These are phyloP conservation scores for Rhodotorula sphaerocarpa DNA, from an alignment of 768 basidiomycete genomes.

Conservation along the genomic window DNA sequence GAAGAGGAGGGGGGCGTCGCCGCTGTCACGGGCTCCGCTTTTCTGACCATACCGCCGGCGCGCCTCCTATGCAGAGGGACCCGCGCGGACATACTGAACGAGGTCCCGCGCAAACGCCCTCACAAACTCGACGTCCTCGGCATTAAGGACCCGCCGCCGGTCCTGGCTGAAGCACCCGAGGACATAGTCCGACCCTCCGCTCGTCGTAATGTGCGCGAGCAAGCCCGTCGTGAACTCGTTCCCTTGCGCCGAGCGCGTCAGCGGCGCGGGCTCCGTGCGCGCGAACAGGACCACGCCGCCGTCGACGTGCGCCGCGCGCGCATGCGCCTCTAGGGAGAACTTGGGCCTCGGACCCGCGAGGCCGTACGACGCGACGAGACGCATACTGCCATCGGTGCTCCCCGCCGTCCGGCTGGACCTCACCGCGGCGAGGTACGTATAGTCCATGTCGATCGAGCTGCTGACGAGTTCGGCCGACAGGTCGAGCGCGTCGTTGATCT, in stretches of 20 bases:
- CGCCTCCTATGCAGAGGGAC: too few species aligned
- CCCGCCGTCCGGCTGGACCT: not conserved
- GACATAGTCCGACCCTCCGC: conserved; percentile 11
- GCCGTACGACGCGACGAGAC: conserved; percentile 20
- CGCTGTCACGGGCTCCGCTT: too few species aligned
- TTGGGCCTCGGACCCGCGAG: conserved; percentile 18
- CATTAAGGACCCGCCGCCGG: conserved; percentile 15
- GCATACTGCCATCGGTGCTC: not conserved
- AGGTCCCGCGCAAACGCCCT: conserved; percentile 16
- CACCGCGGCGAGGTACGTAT: conserved; percentile 19
- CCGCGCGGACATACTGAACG: not conserved
- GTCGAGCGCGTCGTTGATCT: conserved; percentile 23
- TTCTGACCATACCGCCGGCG: too few species aligned
- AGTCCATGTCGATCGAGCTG: conserved; percentile 31
- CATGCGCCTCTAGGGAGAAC: conserved; percentile 16
- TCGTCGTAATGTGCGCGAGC: conserved; percentile 10
- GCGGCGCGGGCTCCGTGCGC: too few species aligned
- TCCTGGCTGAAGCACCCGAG: conserved; percentile 26
- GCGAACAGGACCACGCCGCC: conserved; percentile 9
- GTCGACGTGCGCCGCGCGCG: conserved; percentile 2
- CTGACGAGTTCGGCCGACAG: conserved; percentile 31
- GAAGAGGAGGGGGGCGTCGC: too few species aligned
- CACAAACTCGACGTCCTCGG: conserved; percentile 21
- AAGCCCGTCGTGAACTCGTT: conserved; percentile 20
- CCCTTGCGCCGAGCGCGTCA: too few species aligned